Evolutionary conservation across 225 moss, liverwort and hornwort species (phyloP).

Genomic region (Antitrichia curtipendula): DNA sequence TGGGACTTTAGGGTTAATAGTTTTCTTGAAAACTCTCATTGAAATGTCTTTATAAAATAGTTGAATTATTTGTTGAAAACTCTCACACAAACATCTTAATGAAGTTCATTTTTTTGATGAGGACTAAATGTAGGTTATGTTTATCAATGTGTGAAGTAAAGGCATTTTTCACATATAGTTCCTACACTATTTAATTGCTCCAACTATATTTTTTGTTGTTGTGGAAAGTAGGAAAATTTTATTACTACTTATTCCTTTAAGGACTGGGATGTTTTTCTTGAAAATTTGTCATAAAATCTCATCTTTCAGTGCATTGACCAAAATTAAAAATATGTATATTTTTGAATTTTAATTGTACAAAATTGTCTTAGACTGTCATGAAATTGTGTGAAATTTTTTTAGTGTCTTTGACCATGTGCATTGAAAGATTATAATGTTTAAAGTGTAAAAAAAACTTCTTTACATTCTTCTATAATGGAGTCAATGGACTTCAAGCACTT

Average conservation of each 20-base stretch:
- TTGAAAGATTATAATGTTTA: not conserved
- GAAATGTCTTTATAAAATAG: not conserved
- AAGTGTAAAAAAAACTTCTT: not conserved
- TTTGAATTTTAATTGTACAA: not conserved
- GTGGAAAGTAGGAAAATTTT: not conserved
- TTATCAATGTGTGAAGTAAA: not conserved
- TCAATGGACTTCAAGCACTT: fast-evolving
- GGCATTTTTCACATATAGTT: not conserved
- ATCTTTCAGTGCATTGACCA: not conserved
- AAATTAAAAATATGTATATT: not conserved
- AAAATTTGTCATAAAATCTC: not conserved
- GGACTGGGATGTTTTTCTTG: not conserved
- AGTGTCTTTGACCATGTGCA: fast-evolving
- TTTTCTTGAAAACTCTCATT: not conserved
- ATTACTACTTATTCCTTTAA: not conserved
- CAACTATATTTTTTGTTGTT: not conserved
- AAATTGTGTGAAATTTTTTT: fast-evolving
- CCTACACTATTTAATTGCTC: not conserved
- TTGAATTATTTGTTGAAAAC: not conserved
- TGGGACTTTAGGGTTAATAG: too few relatives aligned
- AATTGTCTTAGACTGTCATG: fast-evolving
- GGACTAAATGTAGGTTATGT: fast-evolving
- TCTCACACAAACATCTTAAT: not conserved
- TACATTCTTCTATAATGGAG: fast-evolving
- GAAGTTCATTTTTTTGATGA: not conserved